These are phyloP conservation scores for Verticillium dahliae DNA, from an alignment of 2,329 filamentous ascomycete species.

Conservation along the genomic window DNA sequence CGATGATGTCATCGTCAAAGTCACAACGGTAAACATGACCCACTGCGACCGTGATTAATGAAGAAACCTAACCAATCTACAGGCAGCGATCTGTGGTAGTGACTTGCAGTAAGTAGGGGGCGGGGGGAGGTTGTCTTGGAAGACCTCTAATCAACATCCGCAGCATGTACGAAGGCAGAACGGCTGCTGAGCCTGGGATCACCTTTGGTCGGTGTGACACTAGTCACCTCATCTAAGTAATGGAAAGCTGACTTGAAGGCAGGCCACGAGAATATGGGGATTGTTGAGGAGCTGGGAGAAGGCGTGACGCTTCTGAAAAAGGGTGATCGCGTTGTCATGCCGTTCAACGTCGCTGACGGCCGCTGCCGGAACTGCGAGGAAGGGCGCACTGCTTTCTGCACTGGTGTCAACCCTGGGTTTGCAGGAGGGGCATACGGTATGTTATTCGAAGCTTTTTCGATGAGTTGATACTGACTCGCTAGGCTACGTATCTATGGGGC, in stretches of 20 bases:
- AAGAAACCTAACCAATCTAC: background rate
- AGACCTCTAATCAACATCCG: slow-evolving; percentile 16
- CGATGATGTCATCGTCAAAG: slow-evolving; percentile 59
- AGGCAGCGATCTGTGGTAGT: slow-evolving; percentile 47
- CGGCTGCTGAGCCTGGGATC: slow-evolving; percentile 53
- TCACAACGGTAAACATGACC: slow-evolving; percentile 47
- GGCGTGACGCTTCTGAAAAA: slow-evolving; percentile 56
- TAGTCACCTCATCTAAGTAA: too few species aligned
- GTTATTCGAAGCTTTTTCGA: background rate
- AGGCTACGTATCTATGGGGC: slow-evolving; percentile 56
- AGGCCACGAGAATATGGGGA: slow-evolving; percentile 55
- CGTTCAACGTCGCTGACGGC: slow-evolving; percentile 59
- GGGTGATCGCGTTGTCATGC: slow-evolving; percentile 58
- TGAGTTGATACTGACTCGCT: background rate
- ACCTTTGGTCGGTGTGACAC: slow-evolving; percentile 41
- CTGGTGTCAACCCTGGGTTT: slow-evolving; percentile 38
- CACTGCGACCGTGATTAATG: background rate
- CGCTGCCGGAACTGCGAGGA: slow-evolving; percentile 59
- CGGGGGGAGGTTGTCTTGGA: background rate
- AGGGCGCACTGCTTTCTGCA: slow-evolving; percentile 56
- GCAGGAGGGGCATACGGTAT: slow-evolving; percentile 26
- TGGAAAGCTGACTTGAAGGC: too few species aligned
- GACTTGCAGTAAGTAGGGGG: slow-evolving; percentile 32
- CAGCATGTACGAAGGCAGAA: slow-evolving; percentile 61
- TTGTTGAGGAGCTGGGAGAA: slow-evolving; percentile 45